Percentiles rank a stretch among this genome's conserved stretches.
phyloP scores from a whole-genome alignment of 2,329 filamentous ascomycete genomes.

The Mycosphaerella arachidis region DNA sequence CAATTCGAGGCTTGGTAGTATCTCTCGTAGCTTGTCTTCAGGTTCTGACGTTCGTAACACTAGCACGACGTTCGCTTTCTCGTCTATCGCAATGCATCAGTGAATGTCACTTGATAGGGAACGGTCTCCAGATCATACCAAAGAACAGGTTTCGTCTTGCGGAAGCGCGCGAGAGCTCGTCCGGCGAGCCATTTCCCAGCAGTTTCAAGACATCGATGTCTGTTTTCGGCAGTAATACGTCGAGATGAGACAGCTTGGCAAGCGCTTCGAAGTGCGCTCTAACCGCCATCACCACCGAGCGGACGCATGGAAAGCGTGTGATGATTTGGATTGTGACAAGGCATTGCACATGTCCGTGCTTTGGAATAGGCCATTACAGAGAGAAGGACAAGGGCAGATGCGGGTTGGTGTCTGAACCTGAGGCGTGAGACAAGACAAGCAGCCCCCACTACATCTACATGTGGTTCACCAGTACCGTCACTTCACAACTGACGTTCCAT shows the following conservation, averaged over 20 bases:
- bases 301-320: not conserved
- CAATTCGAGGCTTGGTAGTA: slow-evolving; percentile 26
- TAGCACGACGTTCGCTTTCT: slow-evolving; percentile 24
- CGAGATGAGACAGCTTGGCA: slow-evolving; percentile 22
- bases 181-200: slow-evolving; percentile 19
- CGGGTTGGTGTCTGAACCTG: not conserved
- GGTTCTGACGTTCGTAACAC: slow-evolving; percentile 21
- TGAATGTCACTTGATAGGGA: slow-evolving; percentile 8
- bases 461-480: not conserved
- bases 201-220: slow-evolving; percentile 20
- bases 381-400: not conserved
- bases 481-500: not conserved
- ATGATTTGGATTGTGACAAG: not conserved
- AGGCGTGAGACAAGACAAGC: not conserved
- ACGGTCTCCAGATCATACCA: slow-evolving; percentile 16
- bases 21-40: slow-evolving; percentile 17
- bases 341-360: not conserved
- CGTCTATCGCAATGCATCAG: slow-evolving; percentile 25
- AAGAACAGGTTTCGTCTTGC: slow-evolving; percentile 30
- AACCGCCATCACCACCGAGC: slow-evolving; percentile 6
- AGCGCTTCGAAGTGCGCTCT: slow-evolving; percentile 23
- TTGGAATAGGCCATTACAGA: not conserved
- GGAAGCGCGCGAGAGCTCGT: slow-evolving; percentile 21
- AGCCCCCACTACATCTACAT: not conserved
- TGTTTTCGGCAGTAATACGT: slow-evolving; percentile 25